These are phyloP conservation scores for Caryocar brasiliense DNA, from an alignment of 441 rosid genomes.

Conservation along the genomic window DNA sequence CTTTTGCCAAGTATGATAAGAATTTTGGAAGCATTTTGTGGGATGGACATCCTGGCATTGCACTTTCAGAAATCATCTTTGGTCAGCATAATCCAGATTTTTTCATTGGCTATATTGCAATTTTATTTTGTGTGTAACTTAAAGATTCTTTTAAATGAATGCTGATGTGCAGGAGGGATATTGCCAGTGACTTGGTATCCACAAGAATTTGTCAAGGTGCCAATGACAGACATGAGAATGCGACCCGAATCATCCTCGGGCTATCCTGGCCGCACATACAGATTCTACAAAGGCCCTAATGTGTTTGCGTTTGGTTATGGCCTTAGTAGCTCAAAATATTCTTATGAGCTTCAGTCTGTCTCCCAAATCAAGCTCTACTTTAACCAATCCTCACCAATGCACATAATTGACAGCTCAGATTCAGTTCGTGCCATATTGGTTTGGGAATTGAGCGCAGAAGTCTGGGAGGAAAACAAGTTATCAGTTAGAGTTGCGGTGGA, in stretches of 20 bases:
- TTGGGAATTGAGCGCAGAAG: conserved; percentile 35
- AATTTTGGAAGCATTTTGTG: conserved; percentile 69
- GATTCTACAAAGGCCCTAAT: conserved; percentile 49
- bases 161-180: conserved; percentile 51
- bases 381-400: conserved; percentile 19
- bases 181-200: conserved; percentile 91
- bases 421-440: conserved; percentile 21
- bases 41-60: conserved; percentile 79
- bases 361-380: conserved; percentile 26
- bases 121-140: background rate
- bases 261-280: conserved; percentile 81
- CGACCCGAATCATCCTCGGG: conserved; percentile 43
- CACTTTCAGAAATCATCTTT: conserved; percentile 63
- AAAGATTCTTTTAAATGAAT: background rate
- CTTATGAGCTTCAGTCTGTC: conserved; percentile 30
- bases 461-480: conserved; percentile 38
- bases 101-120: background rate
- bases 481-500: conserved; percentile 37
- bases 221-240: conserved; percentile 95
- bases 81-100: conserved; percentile 79
- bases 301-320: conserved; percentile 70
- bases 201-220: conserved; percentile 40
- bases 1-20: conserved; percentile 41
- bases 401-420: conserved; percentile 14
- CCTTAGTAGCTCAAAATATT: conserved; percentile 58